Conservation (phyloP, 2,329 filamentous ascomycete species). For the Fusarium sp. region DNA sequence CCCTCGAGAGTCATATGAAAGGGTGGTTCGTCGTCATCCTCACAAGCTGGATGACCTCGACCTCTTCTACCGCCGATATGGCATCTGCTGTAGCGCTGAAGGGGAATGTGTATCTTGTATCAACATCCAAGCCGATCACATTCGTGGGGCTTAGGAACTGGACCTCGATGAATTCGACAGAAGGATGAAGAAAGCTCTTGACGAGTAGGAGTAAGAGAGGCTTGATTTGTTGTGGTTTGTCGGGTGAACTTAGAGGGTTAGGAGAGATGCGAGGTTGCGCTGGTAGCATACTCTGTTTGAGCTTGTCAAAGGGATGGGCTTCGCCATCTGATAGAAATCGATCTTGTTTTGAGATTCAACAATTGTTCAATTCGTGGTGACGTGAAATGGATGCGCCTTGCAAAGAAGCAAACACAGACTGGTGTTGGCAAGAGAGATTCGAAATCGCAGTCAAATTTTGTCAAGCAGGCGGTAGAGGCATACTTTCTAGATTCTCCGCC, state of each 20-base stretch:
- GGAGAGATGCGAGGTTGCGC: background rate
- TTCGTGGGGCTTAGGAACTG: too few relatives aligned
- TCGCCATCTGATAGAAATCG: background rate
- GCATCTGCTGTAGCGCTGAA: constrained; percentile 10
- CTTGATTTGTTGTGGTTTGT: background rate
- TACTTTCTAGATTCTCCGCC: too few relatives aligned
- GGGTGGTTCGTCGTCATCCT: background rate
- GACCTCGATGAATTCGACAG: background rate
- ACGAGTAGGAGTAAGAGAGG: background rate
- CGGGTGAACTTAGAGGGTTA: background rate
- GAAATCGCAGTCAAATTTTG: too few relatives aligned
- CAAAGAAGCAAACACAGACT: too few relatives aligned
- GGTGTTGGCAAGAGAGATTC: too few relatives aligned
- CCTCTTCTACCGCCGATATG: constrained; percentile 7
- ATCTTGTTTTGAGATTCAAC: background rate
- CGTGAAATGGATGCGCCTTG: too few relatives aligned
- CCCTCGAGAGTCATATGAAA: background rate
- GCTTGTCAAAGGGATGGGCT: background rate
- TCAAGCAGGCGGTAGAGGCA: too few relatives aligned
- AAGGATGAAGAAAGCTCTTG: background rate
- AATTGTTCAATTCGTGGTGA: too few relatives aligned
- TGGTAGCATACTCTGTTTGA: background rate
- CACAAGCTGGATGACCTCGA: background rate
- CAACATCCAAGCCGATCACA: background rate
- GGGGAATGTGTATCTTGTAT: constrained; percentile 6